These are phyloP conservation scores for Rhodotorula mucilaginosa DNA, from an alignment of 1,284 basidiomycete species.

Conservation along the genomic window DNA sequence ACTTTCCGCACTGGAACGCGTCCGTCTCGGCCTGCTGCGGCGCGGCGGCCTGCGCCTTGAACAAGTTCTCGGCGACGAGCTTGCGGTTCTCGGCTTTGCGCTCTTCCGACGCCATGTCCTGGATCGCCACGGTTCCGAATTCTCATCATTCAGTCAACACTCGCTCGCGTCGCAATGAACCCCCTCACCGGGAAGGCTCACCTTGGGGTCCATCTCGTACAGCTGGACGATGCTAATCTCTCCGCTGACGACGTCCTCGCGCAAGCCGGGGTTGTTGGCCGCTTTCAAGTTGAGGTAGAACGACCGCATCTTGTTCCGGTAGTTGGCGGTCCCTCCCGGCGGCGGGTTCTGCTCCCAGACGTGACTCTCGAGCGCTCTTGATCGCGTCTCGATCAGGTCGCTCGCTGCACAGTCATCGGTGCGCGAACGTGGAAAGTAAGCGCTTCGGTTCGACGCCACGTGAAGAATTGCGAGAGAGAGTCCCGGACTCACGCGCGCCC, in stretches of 20 bases:
- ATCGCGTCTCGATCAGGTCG: constrained; percentile 30
- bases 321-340: constrained; percentile 52
- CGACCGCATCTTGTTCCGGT: constrained; percentile 81
- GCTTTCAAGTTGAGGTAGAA: constrained; percentile 91
- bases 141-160: neutral
- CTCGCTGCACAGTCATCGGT: constrained; percentile 14
- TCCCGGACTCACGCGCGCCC: constrained; percentile 69
- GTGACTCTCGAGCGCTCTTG: constrained; percentile 31
- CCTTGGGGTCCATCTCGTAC: constrained; percentile 37
- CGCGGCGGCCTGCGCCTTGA: constrained; percentile 85
- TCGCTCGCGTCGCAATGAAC: neutral
- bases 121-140: neutral
- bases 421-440: constrained; percentile 16
- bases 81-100: constrained; percentile 76
- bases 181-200: neutral
- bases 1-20: constrained; percentile 93
- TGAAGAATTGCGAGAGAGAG: neutral
- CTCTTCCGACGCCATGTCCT: constrained; percentile 97
- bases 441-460: neutral
- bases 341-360: constrained; percentile 32
- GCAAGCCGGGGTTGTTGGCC: constrained; percentile 83
- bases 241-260: constrained; percentile 79
- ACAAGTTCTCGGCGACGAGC: constrained; percentile 82
- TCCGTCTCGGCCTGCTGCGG: constrained; percentile 86
- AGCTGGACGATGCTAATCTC: constrained; percentile 75